A percentile compares a stretch with the other conserved stretches of the same genome.
phyloP scores from a whole-genome alignment of 768 basidiomycete genomes.

The Mycena rosella region DNA sequence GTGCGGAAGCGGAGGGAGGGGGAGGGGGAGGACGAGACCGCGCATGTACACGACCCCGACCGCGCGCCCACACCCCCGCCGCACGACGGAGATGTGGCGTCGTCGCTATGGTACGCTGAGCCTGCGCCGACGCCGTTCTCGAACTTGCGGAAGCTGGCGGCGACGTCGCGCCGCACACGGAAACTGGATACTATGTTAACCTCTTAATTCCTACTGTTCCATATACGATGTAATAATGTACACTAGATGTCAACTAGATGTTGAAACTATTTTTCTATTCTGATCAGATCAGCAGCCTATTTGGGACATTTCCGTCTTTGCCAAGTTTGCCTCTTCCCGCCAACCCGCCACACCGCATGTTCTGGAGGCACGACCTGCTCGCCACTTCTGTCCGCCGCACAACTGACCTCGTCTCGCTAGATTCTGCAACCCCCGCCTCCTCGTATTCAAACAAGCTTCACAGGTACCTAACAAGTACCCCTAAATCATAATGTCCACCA shows the following conservation, averaged over 20 bases:
- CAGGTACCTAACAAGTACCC: too few relatives aligned
- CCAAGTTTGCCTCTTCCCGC: slow-evolving; percentile 19
- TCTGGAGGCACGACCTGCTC: slow-evolving; percentile 61
- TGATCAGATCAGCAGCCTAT: slow-evolving; percentile 26
- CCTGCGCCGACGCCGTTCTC: neutral
- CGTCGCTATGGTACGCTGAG: slow-evolving; percentile 15
- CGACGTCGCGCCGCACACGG: slow-evolving; percentile 11
- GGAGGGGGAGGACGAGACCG: too few relatives aligned
- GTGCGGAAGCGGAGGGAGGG: too few relatives aligned
- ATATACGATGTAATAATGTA: neutral
- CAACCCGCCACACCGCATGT: slow-evolving; percentile 16
- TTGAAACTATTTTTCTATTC: too few relatives aligned
- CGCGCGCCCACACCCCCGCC: neutral
- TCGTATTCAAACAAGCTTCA: too few relatives aligned
- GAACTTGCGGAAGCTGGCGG: slow-evolving; percentile 19
- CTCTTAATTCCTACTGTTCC: neutral
- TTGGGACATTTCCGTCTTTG: slow-evolving; percentile 7
- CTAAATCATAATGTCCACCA: too few relatives aligned
- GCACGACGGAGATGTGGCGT: neutral
- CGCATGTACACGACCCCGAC: too few relatives aligned
- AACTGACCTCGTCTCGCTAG: slow-evolving; percentile 40
- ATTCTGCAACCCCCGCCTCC: too few relatives aligned
- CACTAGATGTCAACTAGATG: neutral
- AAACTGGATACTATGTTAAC: neutral
- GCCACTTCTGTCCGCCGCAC: slow-evolving; percentile 38